Percentiles rank a stretch among this genome's conserved stretches.
Evolutionary conservation across 140 eudicot genomes (phyloP).

Genomic region (Anethum foeniculum): DNA sequence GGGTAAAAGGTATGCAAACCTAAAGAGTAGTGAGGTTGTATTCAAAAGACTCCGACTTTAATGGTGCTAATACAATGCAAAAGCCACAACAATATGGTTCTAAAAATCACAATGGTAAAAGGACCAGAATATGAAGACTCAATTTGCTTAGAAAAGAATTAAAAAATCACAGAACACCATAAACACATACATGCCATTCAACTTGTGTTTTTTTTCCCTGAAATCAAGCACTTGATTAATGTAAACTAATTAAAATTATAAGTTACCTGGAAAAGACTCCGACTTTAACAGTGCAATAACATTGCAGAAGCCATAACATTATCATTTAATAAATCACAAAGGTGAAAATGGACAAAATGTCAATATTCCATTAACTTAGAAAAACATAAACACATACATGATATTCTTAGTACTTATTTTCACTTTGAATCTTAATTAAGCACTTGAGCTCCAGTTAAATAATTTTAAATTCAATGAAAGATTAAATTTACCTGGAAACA

Average conservation of each 20-base stretch:
- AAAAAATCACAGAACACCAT: background rate
- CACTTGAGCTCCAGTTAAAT: background rate
- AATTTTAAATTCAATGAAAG: background rate
- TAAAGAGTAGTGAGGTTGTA: background rate
- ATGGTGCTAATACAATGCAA: background rate
- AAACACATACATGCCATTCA: background rate
- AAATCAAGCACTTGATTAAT: no score
- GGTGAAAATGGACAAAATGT: no score
- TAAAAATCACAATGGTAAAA: background rate
- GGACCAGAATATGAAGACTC: background rate
- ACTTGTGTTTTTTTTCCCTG: no score
- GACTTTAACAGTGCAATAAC: background rate
- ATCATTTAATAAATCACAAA: background rate
- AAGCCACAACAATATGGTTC: background rate
- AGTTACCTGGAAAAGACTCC: background rate
- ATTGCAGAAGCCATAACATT: background rate
- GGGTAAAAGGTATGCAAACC: background rate
- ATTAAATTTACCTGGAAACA: constrained; percentile 33
- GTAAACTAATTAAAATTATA: no score
- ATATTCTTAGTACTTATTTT: background rate
- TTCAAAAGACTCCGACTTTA: background rate
- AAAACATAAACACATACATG: background rate
- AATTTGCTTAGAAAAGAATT: background rate
- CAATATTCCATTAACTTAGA: background rate
- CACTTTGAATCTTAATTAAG: background rate